Base-by-base conservation (phyloP, 176 grass and related monocot species). In the Saccharum officinarum region DNA sequence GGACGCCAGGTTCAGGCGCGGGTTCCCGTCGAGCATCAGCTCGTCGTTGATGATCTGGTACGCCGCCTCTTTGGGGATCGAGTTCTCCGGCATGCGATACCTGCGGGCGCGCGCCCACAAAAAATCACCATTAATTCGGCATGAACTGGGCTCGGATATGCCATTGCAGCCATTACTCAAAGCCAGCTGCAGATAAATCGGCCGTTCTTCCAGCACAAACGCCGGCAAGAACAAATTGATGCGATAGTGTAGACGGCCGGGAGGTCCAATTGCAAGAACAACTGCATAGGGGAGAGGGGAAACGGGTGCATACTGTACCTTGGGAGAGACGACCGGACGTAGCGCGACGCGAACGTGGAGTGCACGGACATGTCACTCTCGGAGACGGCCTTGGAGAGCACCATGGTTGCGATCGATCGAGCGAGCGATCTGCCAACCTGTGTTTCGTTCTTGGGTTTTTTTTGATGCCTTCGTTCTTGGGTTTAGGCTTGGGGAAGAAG, bases 21-120 rank as follows among this genome's bases (percentile, higher is more conserved):
- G 97, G 90, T 99, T 99, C 39, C 97, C 97, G 85, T 99, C 97
- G 16, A 99, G 94, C 97, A 99, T 99, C 82, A 99, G 94, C 86
- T 99, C 97, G 77, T 99, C 97, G 67, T 92, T 99, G 81, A 99
- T 99, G 90, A 96, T 99, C 90, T 99, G 97, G 83, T 99, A 99
- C 38, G 97, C 97, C 33, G 97, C 97, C 89, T 96, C 97, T 86
- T 96, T 99, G 5, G 97, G 97, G 54, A 96, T 99, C 44, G 97
- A 96, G 70, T 91, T 91, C 47, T 96, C 97, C 76, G 94, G 94
- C 93, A 99, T 92, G 5, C 93, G 89, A 60, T 94, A 91, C 88
- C 97, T 98, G 75, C 63, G 60, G 2, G n/a, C 8, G 55, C 20
- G 63, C 44, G 52, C 2, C 11, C 2, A 36, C 4, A 54, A 12